Evolutionary conservation across 225 moss, liverwort and hornwort genomes (phyloP).

Genomic region (Polytrichum commune): DNA sequence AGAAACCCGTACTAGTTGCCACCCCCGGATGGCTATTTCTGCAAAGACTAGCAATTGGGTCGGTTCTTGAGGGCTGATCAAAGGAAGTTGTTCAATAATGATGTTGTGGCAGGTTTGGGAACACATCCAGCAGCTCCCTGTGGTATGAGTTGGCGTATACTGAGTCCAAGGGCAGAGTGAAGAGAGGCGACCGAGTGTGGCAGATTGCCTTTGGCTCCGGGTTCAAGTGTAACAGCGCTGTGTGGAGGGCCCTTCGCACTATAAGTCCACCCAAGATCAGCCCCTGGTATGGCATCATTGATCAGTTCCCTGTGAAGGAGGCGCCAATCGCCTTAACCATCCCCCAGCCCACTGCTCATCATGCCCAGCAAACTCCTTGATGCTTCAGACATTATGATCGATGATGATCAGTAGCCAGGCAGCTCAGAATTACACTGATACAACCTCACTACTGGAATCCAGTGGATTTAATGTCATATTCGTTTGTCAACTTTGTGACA

Average conservation of each 20-base stretch:
- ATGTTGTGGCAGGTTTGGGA: constrained; percentile 33
- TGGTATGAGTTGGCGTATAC: constrained; percentile 53
- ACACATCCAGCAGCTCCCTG: constrained; percentile 57
- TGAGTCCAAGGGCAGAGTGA: constrained; percentile 46
- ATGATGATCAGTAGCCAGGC: no score
- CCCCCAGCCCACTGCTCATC: no score
- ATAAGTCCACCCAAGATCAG: constrained; percentile 22
- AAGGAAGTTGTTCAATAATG: not conserved
- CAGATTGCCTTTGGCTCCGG: constrained; percentile 60
- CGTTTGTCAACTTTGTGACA: no score
- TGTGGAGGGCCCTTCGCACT: constrained; percentile 45
- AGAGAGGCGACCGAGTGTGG: constrained; percentile 48
- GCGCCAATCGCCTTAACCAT: no score
- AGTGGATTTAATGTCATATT: no score
- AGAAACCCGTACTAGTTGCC: not conserved
- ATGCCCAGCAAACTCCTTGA: no score
- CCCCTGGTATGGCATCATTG: constrained; percentile 39
- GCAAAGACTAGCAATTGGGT: not conserved
- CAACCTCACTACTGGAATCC: no score
- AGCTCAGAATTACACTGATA: no score
- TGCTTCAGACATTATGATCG: no score
- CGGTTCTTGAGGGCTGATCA: not conserved
- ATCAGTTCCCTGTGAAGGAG: constrained; percentile 25
- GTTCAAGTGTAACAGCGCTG: constrained; percentile 64
- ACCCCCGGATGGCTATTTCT: not conserved